Evolutionary conservation across 345 rosid species (phyloP).

Genomic region (Firmiana major): DNA sequence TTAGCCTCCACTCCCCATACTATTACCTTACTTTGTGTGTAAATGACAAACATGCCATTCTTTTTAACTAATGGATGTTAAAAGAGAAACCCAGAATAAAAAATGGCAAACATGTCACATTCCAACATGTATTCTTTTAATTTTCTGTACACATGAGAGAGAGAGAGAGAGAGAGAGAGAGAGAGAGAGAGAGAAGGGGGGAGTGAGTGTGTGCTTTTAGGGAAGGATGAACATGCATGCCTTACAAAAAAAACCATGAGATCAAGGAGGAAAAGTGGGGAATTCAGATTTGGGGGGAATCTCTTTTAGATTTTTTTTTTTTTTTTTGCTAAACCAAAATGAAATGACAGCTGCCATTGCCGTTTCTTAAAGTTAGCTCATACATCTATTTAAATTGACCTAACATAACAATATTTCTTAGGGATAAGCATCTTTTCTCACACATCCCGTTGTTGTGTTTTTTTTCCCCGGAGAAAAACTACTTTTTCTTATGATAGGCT

Average conservation of each 20-base stretch:
- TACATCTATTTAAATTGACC: neutral
- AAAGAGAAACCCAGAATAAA: neutral
- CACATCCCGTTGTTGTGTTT: neutral
- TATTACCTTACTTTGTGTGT: neutral
- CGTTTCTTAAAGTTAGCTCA: conserved; percentile 8
- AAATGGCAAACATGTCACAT: conserved; percentile 10
- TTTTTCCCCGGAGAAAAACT: neutral
- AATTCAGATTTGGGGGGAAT: conserved; percentile 18
- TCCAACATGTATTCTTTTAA: neutral
- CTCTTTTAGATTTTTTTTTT: neutral
- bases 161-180: neutral
- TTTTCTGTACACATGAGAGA: conserved; percentile 1
- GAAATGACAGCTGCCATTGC: neutral
- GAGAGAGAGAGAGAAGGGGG: neutral
- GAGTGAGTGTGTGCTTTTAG: neutral
- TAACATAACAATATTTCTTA: conserved; percentile 1
- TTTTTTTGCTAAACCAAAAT: conserved; percentile 1
- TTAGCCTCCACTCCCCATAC: neutral
- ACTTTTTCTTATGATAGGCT: conserved; percentile 10
- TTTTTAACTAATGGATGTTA: neutral
- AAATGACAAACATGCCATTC: conserved; percentile 22
- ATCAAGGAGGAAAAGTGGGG: conserved; percentile 7
- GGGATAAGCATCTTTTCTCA: conserved; percentile 4
- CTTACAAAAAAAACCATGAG: neutral
- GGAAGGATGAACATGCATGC: conserved; percentile 13